phyloP scores from a whole-genome alignment of 2,329 filamentous ascomycete species.

The Berkeleyomyces basicola region DNA sequence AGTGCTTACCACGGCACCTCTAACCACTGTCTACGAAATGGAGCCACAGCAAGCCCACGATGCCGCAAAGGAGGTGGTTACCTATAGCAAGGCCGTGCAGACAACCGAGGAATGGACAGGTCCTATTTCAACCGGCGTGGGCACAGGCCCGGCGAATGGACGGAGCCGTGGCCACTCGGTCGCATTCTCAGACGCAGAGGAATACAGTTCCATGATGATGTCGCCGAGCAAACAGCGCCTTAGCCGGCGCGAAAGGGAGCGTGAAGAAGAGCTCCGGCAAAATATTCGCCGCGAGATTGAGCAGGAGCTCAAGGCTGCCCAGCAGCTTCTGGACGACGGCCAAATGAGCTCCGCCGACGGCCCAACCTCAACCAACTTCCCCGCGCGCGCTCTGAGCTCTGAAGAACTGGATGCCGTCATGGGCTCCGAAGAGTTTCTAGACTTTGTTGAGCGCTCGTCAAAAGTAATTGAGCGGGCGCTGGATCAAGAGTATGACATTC shows the following conservation, averaged over 20 bases:
- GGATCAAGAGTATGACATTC: conserved; percentile 89
- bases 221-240: conserved; percentile 50
- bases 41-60: conserved; percentile 36
- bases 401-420: conserved; percentile 87
- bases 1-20: conserved; percentile 54
- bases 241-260: conserved; percentile 62
- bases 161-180: conserved; percentile 33
- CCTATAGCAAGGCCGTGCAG: conserved; percentile 94
- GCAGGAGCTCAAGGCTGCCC: conserved; percentile 66
- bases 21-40: conserved; percentile 67
- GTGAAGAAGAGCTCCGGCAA: conserved; percentile 77
- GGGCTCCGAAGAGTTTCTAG: conserved; percentile 80
- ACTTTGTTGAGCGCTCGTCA: conserved; percentile 87
- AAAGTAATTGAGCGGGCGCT: conserved; percentile 94
- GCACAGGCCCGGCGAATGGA: conserved; percentile 5
- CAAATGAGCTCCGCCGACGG: conserved; percentile 22
- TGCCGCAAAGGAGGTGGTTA: conserved; percentile 68
- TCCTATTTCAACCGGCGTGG: conserved; percentile 19
- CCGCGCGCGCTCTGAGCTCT: conserved; percentile 58
- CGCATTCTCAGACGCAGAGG: conserved; percentile 41
- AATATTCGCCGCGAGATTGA: conserved; percentile 80
- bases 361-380: conserved; percentile 39
- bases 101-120: conserved; percentile 61
- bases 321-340: conserved; percentile 40
- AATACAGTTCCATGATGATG: conserved; percentile 34